Conservation (phyloP, 306 rosid species). For the Glycyrrhiza uralensis region DNA sequence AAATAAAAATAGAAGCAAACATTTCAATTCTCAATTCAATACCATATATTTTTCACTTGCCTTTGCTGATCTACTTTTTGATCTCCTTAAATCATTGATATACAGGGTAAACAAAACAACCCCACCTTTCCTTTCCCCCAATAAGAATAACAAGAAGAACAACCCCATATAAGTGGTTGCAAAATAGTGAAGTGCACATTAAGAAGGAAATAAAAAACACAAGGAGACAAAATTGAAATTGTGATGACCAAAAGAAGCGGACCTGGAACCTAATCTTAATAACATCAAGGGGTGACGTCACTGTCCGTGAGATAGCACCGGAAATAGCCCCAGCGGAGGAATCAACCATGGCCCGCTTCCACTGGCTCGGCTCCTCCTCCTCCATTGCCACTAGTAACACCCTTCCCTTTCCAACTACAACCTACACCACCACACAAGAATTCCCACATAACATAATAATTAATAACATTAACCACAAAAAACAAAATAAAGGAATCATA, state of each 20-base stretch:
- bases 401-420: constrained; percentile 34
- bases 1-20: neutral
- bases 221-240: neutral
- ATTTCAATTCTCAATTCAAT: neutral
- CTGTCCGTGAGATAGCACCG: constrained; percentile 78
- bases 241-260: neutral
- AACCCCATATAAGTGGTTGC: neutral
- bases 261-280: constrained; percentile 99
- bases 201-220: neutral
- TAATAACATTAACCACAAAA: neutral
- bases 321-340: constrained; percentile 80
- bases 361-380: constrained; percentile 74
- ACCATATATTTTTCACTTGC: neutral
- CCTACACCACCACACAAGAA: constrained; percentile 23
- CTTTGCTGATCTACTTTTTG: neutral
- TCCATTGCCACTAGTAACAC: constrained; percentile 56
- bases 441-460: neutral
- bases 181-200: neutral
- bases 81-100: neutral
- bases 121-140: neutral
- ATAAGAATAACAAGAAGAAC: neutral
- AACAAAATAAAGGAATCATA: neutral
- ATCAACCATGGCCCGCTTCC: constrained; percentile 62
- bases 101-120: neutral
- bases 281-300: constrained; percentile 94